phyloP scores from a whole-genome alignment of 2,329 filamentous ascomycete genomes.

The Trichoderma sp. region DNA sequence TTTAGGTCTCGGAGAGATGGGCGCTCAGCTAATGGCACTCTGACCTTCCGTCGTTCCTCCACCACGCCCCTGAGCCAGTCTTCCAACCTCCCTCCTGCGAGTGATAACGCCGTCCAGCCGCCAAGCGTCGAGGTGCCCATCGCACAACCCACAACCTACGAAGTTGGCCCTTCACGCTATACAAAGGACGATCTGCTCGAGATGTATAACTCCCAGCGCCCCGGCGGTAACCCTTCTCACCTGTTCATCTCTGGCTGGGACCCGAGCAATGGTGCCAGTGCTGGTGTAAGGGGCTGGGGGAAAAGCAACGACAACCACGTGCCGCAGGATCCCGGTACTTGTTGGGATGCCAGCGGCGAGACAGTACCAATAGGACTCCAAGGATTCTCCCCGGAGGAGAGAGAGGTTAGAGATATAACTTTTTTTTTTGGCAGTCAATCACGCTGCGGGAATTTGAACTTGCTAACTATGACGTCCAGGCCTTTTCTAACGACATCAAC shows the following conservation, averaged over 20 bases:
- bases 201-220: slow-evolving; percentile 63
- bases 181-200: slow-evolving; percentile 78
- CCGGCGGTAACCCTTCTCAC: slow-evolving; percentile 59
- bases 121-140: slow-evolving; percentile 43
- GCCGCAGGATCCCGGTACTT: slow-evolving; percentile 83
- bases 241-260: slow-evolving; percentile 81
- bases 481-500: slow-evolving; percentile 86
- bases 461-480: slow-evolving; percentile 52
- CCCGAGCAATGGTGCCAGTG: slow-evolving; percentile 70
- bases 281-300: slow-evolving; percentile 70
- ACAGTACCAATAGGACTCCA: slow-evolving; percentile 72
- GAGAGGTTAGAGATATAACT: slow-evolving; percentile 51
- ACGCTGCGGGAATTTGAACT: neutral
- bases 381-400: slow-evolving; percentile 68
- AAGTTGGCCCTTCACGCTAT: slow-evolving; percentile 63
- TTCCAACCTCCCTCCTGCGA: slow-evolving; percentile 44
- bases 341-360: slow-evolving; percentile 79
- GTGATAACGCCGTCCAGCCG: slow-evolving; percentile 47
- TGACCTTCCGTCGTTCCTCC: slow-evolving; percentile 67
- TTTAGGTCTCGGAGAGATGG: slow-evolving; percentile 62
- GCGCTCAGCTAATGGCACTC: slow-evolving; percentile 63
- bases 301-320: slow-evolving; percentile 74
- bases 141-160: slow-evolving; percentile 40
- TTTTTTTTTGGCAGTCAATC: neutral
- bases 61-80: slow-evolving; percentile 56